phyloP scores from a whole-genome alignment of 352 stramenopile species.

The Phytophthora parvispora region DNA sequence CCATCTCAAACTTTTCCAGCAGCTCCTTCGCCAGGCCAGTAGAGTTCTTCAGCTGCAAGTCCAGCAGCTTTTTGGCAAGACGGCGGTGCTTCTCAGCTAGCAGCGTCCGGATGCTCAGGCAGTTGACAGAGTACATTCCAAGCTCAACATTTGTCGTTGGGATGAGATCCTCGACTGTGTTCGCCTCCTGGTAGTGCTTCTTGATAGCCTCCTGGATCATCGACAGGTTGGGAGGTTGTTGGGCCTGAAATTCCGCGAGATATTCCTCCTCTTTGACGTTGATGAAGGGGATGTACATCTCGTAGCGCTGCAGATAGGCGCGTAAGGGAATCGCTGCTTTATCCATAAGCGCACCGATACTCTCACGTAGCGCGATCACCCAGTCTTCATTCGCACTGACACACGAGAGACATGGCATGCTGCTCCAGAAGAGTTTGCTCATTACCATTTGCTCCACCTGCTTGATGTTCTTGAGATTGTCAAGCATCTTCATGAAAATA shows the following conservation, averaged over 20 bases:
- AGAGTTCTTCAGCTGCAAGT: constrained; percentile 85
- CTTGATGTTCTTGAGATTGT: constrained; percentile 88
- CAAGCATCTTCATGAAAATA: constrained; percentile 84
- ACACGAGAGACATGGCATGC: constrained; percentile 88
- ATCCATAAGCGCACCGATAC: constrained; percentile 68
- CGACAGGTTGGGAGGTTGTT: constrained; percentile 78
- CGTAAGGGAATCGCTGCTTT: constrained; percentile 67
- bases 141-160: constrained; percentile 78
- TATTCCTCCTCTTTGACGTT: constrained; percentile 93
- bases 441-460: constrained; percentile 94
- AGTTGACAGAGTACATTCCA: constrained; percentile 88
- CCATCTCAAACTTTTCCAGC: constrained; percentile 84
- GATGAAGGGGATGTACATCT: constrained; percentile 90
- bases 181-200: constrained; percentile 73
- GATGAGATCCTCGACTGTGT: constrained; percentile 66
- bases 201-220: constrained; percentile 85
- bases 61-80: constrained; percentile 77
- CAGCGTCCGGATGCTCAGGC: constrained; percentile 65
- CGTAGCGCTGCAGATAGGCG: constrained; percentile 87
- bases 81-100: constrained; percentile 85
- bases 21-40: constrained; percentile 77
- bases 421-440: constrained; percentile 96
- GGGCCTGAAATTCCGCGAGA: constrained; percentile 71
- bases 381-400: constrained; percentile 90
- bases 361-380: constrained; percentile 71